Percentiles rank a stretch among this genome's conserved stretches.
These are phyloP conservation scores for Capronia coronata DNA, from an alignment of 2,329 filamentous ascomycete species.

Conservation along the genomic window DNA sequence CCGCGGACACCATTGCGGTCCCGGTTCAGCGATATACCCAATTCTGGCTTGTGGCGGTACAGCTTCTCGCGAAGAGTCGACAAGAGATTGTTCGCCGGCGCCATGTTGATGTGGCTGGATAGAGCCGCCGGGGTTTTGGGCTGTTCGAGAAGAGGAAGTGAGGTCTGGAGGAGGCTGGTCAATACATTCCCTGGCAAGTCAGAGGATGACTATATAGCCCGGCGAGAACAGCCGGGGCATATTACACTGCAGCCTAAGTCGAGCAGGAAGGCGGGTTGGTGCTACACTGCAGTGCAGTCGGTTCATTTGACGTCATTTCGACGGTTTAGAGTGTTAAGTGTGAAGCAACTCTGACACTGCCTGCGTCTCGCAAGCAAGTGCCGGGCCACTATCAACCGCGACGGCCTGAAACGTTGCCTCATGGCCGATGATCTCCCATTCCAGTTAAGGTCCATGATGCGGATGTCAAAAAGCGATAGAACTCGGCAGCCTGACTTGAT, in stretches of 20 bases:
- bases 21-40: not conserved
- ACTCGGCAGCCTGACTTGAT: too few relatives aligned
- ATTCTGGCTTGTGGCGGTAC: slow-evolving; percentile 10
- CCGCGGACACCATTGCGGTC: slow-evolving; percentile 4
- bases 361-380: not conserved
- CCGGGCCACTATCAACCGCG: too few relatives aligned
- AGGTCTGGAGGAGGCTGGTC: not conserved
- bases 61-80: slow-evolving; percentile 7
- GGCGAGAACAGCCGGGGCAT: not conserved
- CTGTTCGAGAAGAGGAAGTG: too few relatives aligned
- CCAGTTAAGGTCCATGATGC: too few relatives aligned
- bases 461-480: too few relatives aligned
- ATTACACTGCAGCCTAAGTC: too few relatives aligned
- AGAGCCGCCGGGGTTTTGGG: not conserved
- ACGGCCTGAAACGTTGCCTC: too few relatives aligned
- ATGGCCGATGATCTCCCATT: too few relatives aligned
- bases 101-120: not conserved
- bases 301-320: not conserved
- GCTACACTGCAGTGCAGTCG: not conserved
- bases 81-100: not conserved
- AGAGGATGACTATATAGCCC: not conserved
- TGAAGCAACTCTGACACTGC: not conserved
- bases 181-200: not conserved
- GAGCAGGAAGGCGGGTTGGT: too few relatives aligned
- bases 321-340: too few relatives aligned